Conservation (phyloP, 2,329 filamentous ascomycete genomes). For the Penicillium rolfsii region DNA sequence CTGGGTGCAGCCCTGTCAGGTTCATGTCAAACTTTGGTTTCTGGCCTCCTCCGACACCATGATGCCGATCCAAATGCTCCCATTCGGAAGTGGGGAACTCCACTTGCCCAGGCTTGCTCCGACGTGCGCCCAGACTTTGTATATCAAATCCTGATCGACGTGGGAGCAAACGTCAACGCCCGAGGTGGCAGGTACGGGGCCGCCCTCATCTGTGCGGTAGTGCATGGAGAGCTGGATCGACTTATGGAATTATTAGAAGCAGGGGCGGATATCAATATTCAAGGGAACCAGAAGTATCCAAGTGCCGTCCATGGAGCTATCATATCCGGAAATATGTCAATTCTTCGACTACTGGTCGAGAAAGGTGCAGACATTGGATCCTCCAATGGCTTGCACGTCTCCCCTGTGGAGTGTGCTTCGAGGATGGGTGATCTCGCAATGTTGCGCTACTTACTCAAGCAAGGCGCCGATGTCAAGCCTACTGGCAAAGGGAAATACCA, state of each 20-base stretch:
- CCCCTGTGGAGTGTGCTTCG: not conserved
- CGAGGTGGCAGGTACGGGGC: not conserved
- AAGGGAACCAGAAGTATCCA: not conserved
- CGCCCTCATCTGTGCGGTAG: not conserved
- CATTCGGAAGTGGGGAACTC: not conserved
- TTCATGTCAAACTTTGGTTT: not conserved
- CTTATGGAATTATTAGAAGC: not conserved
- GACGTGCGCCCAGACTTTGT: not conserved
- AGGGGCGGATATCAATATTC: not conserved
- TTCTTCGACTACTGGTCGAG: not conserved
- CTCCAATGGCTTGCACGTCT: not conserved
- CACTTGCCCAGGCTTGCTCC: not conserved
- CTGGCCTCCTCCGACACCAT: not conserved
- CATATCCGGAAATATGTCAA: not conserved
- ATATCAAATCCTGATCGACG: not conserved
- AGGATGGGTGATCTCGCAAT: not conserved
- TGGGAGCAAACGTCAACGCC: not conserved
- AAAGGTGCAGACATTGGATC: not conserved
- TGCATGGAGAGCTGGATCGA: not conserved
- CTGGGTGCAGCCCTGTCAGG: not conserved
- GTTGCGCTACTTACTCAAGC: not conserved
- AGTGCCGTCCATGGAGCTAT: not conserved
- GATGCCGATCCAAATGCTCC: constrained; percentile 1
- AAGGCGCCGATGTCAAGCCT: not conserved
- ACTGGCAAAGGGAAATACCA: not conserved